phyloP scores from a whole-genome alignment of 2,329 filamentous ascomycete species.

The Geosmithia morbida region DNA sequence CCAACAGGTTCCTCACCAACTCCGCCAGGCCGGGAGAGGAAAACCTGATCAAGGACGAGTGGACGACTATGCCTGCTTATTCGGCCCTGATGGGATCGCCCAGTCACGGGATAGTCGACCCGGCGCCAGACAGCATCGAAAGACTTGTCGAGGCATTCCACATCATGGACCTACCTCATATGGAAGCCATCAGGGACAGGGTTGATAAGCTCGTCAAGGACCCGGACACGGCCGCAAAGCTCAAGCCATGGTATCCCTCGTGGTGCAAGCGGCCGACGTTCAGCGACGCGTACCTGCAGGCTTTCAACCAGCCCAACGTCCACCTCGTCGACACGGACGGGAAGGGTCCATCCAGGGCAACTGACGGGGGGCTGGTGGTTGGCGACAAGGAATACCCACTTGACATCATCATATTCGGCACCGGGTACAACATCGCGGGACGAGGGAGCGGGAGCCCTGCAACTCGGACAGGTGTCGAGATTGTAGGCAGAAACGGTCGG shows the following conservation, averaged over 20 bases:
- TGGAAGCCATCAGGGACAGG: constrained; percentile 28
- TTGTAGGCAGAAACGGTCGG: constrained; percentile 26
- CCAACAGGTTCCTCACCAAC: constrained; percentile 18
- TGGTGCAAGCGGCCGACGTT: constrained; percentile 53
- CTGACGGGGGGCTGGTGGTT: constrained; percentile 7
- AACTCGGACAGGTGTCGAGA: constrained; percentile 5
- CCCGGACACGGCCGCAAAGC: constrained; percentile 28
- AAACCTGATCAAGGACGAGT: constrained; percentile 34
- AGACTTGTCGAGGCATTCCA: constrained; percentile 13
- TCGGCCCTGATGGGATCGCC: constrained; percentile 17
- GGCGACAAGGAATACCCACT: background rate
- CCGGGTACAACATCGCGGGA: constrained; percentile 18
- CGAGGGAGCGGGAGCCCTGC: constrained; percentile 11
- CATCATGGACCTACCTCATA: constrained; percentile 23
- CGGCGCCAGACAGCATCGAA: background rate
- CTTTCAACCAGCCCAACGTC: constrained; percentile 46
- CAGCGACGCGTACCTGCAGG: constrained; percentile 41
- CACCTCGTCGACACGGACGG: constrained; percentile 32
- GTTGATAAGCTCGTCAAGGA: constrained; percentile 38
- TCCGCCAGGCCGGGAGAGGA: constrained; percentile 20
- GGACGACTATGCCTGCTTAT: constrained; percentile 25
- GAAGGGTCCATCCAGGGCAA: constrained; percentile 26
- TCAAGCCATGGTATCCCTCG: constrained; percentile 44
- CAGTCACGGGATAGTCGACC: background rate
- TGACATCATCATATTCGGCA: constrained; percentile 12